Evolutionary conservation across 2,329 filamentous ascomycete species (phyloP).

Genomic region (Beauveria caledonica): DNA sequence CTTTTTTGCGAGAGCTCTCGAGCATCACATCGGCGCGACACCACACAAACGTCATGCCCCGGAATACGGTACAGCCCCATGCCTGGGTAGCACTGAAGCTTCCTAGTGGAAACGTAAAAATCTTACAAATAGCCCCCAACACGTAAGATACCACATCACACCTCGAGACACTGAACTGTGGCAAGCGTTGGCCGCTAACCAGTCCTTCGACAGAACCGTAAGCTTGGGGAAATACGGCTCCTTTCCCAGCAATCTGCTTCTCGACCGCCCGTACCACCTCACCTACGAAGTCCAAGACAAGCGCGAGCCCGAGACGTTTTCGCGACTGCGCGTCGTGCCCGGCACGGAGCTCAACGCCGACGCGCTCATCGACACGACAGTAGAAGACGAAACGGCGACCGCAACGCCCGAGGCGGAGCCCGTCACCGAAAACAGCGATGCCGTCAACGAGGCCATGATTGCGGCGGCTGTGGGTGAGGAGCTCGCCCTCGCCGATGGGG

Average conservation of each 20-base stretch:
- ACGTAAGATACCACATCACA: constrained; percentile 38
- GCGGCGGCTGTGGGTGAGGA: constrained; percentile 31
- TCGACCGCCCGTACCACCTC: constrained; percentile 84
- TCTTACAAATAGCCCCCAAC: constrained; percentile 52
- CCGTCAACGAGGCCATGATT: constrained; percentile 34
- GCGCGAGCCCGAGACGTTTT: constrained; percentile 53
- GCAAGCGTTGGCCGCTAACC: neutral
- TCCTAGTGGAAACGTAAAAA: constrained; percentile 48
- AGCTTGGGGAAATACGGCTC: constrained; percentile 88
- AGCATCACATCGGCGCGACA: neutral
- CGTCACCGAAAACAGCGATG: constrained; percentile 33
- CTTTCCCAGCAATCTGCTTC: constrained; percentile 80
- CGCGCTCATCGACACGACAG: constrained; percentile 44
- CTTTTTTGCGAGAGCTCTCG: neutral
- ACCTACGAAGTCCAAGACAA: constrained; percentile 84
- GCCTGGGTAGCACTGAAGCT: constrained; percentile 53
- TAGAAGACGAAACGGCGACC: constrained; percentile 27
- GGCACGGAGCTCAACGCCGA: constrained; percentile 79
- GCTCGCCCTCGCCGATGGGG: constrained; percentile 34
- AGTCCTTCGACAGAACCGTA: constrained; percentile 55
- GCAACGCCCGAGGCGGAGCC: constrained; percentile 21
- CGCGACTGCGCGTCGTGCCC: constrained; percentile 68
- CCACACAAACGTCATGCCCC: constrained; percentile 19
- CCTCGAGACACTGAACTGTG: constrained; percentile 1
- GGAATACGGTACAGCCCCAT: constrained; percentile 39